Percentiles rank a stretch among this genome's conserved stretches.
phyloP scores from a whole-genome alignment of 441 rosid species.

The Mallotus repandus region DNA sequence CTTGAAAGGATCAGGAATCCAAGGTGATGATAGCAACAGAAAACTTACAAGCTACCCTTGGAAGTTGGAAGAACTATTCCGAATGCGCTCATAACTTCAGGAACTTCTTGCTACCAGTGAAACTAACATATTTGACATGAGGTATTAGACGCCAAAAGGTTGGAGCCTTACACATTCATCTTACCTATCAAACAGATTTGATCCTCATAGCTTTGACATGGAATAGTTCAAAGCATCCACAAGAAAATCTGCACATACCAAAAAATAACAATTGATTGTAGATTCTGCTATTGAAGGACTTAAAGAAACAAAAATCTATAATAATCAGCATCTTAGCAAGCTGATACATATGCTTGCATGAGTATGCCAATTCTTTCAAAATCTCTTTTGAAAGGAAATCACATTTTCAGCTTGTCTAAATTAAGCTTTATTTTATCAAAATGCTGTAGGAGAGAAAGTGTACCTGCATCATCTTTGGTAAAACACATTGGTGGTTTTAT shows the following conservation, averaged over 20 bases:
- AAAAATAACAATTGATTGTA: constrained; percentile 1
- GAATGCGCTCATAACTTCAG: not conserved
- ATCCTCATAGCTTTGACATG: constrained; percentile 60
- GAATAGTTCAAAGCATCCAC: constrained; percentile 83
- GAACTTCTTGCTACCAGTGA: constrained; percentile 20
- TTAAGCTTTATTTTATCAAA: not conserved
- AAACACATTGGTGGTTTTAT: constrained; percentile 96
- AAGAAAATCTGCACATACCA: constrained; percentile 64
- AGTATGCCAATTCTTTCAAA: not conserved
- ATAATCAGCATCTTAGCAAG: not conserved
- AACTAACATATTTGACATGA: not conserved
- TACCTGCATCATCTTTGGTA: constrained; percentile 89
- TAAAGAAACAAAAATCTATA: not conserved
- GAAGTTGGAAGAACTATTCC: not conserved
- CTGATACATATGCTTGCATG: not conserved
- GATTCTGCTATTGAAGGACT: not conserved
- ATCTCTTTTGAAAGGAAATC: not conserved
- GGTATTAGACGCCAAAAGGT: constrained; percentile 11
- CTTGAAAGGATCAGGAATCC: not conserved
- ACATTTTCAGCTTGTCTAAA: not conserved
- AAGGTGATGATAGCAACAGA: not conserved
- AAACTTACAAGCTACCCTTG: not conserved
- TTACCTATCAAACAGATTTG: constrained; percentile 3
- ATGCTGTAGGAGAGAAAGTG: constrained; percentile 4
- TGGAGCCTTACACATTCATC: constrained; percentile 11